These are phyloP conservation scores for Thermomyces lanuginosus DNA, from an alignment of 2,329 filamentous ascomycete genomes.

Conservation along the genomic window DNA sequence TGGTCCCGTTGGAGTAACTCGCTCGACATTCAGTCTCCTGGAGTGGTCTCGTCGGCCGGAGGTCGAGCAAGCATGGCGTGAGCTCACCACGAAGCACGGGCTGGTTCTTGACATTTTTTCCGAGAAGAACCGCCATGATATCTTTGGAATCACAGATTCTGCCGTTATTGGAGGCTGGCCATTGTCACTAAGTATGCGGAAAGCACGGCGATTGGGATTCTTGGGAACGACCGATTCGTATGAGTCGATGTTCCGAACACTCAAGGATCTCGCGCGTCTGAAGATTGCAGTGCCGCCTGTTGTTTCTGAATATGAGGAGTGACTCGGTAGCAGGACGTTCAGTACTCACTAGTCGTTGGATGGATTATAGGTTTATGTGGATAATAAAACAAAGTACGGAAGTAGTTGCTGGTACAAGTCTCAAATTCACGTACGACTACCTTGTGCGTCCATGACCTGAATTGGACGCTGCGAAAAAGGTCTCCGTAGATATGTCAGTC, in stretches of 20 bases:
- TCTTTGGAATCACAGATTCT: conserved; percentile 7
- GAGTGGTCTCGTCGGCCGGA: conserved; percentile 3
- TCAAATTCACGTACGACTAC: no score
- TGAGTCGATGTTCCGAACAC: conserved; percentile 4
- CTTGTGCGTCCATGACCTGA: no score
- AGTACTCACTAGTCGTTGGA: no score
- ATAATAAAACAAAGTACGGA: no score
- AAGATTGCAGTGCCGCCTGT: conserved; percentile 4
- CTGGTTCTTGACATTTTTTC: conserved; percentile 4
- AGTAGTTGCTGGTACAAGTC: no score
- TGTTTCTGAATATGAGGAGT: not conserved
- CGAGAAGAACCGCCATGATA: not conserved
- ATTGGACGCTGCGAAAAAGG: no score
- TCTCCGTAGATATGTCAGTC: no score
- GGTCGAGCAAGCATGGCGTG: conserved; percentile 2
- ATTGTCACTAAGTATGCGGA: conserved; percentile 9
- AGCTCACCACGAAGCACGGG: conserved; percentile 2
- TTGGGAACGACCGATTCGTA: conserved; percentile 8
- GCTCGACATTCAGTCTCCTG: conserved; percentile 3
- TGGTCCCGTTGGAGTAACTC: conserved; percentile 2
- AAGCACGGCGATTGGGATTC: conserved; percentile 8
- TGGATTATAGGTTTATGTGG: no score
- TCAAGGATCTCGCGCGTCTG: conserved; percentile 6
- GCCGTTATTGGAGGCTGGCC: conserved; percentile 8
- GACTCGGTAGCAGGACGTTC: not conserved